A percentile compares a stretch with the other conserved stretches of the same genome.
phyloP scores from a whole-genome alignment of 2,329 filamentous ascomycete genomes.

The Chrysoporthe puriensis region DNA sequence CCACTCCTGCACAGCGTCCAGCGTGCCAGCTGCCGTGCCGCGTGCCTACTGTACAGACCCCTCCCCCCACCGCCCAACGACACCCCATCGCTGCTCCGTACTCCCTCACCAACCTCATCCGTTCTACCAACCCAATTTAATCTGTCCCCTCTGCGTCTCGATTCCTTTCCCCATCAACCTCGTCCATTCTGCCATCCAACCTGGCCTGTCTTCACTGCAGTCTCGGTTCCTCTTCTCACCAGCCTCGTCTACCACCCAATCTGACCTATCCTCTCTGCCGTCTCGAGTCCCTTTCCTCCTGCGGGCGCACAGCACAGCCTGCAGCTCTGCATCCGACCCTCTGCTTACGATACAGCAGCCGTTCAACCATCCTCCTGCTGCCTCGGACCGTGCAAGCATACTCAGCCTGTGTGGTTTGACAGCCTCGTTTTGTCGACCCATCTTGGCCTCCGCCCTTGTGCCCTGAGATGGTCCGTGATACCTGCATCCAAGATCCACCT shows the following conservation, averaged over 20 bases:
- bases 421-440: neutral
- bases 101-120: neutral
- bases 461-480: conserved; percentile 17
- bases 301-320: neutral
- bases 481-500: conserved; percentile 5
- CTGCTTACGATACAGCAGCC: neutral
- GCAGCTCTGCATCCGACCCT: neutral
- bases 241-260: neutral
- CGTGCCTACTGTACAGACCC: neutral
- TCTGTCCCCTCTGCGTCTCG: neutral
- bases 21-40: too few species aligned
- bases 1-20: too few species aligned
- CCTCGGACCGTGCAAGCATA: neutral
- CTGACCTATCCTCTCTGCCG: neutral
- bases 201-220: too few species aligned
- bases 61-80: conserved; percentile 7
- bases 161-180: too few species aligned
- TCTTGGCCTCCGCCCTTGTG: neutral
- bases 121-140: neutral
- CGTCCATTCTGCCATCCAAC: too few species aligned
- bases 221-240: too few species aligned
- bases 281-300: neutral
- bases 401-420: neutral
- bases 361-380: neutral
- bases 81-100: neutral